Percentiles rank a stretch among this genome's conserved stretches.
These are phyloP conservation scores for Leccinum pellstonianum DNA, from an alignment of 768 basidiomycete genomes.

Conservation along the genomic window DNA sequence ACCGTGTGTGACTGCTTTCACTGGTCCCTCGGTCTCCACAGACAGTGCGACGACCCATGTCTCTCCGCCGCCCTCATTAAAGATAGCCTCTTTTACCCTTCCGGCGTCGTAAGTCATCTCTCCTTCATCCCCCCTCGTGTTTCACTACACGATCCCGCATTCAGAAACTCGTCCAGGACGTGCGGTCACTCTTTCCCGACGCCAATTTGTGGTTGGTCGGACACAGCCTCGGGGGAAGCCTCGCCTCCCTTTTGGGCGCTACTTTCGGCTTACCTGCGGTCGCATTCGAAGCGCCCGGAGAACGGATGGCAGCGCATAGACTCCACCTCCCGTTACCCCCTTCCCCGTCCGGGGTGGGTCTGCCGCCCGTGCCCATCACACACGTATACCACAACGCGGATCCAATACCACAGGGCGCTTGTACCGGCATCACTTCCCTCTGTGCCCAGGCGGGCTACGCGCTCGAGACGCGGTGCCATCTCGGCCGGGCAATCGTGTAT, in stretches of 20 bases:
- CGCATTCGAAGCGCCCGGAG: constrained; percentile 65
- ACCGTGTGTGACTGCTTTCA: constrained; percentile 87
- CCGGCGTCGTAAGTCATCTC: constrained; percentile 66
- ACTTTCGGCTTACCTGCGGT: constrained; percentile 67
- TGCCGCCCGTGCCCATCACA: constrained; percentile 30
- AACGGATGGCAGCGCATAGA: constrained; percentile 57
- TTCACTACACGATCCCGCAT: constrained; percentile 10
- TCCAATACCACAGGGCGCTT: constrained; percentile 62
- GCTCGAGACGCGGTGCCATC: constrained; percentile 59
- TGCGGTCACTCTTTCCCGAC: constrained; percentile 54
- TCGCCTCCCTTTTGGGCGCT: constrained; percentile 61
- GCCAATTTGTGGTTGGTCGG: constrained; percentile 63
- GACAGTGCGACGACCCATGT: constrained; percentile 78
- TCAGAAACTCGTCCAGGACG: constrained; percentile 57
- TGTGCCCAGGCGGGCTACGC: constrained; percentile 70
- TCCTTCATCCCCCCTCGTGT: background rate
- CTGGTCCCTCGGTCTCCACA: constrained; percentile 46
- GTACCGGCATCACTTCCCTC: constrained; percentile 48
- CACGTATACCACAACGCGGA: constrained; percentile 72
- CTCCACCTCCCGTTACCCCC: constrained; percentile 62
- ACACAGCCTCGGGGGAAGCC: constrained; percentile 60
- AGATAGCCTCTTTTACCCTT: constrained; percentile 90
- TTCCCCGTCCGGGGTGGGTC: background rate
- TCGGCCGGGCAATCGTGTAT: constrained; percentile 62
- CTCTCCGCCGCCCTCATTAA: constrained; percentile 79